Evolutionary conservation across 2,329 filamentous ascomycete genomes (phyloP).

Genomic region (Trichoderma sp.): DNA sequence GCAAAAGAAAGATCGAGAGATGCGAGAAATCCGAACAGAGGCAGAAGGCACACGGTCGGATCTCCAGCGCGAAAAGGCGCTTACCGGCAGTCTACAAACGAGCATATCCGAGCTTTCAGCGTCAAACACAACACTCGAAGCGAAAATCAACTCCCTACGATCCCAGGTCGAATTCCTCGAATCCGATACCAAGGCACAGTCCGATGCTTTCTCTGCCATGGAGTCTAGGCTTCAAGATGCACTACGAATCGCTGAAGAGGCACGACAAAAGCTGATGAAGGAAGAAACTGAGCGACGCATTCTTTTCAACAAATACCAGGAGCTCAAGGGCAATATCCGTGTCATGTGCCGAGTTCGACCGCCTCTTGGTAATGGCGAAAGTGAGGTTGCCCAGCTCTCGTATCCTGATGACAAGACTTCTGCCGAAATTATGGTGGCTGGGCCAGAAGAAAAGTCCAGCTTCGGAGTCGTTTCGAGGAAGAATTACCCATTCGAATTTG

Average conservation of each 20-base stretch:
- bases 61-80: conserved; percentile 63
- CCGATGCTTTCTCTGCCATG: conserved; percentile 79
- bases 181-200: conserved; percentile 86
- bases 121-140: conserved; percentile 69
- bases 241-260: conserved; percentile 65
- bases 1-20: conserved; percentile 56
- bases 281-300: conserved; percentile 90
- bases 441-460: conserved; percentile 80
- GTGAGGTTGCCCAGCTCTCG: conserved; percentile 69
- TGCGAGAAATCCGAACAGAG: conserved; percentile 49
- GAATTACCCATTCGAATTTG: conserved; percentile 84
- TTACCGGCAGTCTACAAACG: conserved; percentile 56
- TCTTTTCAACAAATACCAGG: conserved; percentile 96
- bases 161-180: conserved; percentile 88
- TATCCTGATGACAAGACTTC: conserved; percentile 84
- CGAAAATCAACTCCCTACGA: conserved; percentile 71
- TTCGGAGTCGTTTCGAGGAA: conserved; percentile 75
- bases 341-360: conserved; percentile 97
- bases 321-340: conserved; percentile 96
- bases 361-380: conserved; percentile 59
- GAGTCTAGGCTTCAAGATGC: conserved; percentile 80
- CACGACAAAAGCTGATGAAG: conserved; percentile 79
- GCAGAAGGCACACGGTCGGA: conserved; percentile 51
- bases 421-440: conserved; percentile 81
- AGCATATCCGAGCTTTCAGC: conserved; percentile 61